phyloP scores from a whole-genome alignment of 208 protist species.

The Phytomonas sp. region DNA sequence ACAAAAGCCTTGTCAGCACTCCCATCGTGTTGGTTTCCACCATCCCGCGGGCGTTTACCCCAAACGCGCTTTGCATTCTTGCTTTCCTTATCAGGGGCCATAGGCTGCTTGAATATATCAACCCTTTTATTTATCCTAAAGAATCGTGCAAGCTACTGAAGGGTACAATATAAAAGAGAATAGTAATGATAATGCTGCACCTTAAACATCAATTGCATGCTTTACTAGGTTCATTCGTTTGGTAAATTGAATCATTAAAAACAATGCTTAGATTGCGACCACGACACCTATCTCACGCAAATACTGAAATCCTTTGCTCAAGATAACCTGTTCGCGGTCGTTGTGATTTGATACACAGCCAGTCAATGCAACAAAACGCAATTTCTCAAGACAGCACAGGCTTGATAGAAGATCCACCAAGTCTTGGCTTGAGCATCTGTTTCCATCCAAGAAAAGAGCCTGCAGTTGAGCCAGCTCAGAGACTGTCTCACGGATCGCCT shows the following conservation, averaged over 20 bases:
- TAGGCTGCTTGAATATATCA: background rate
- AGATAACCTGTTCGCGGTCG: background rate
- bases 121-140: background rate
- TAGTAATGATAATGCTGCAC: background rate
- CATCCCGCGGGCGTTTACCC: constrained; percentile 16
- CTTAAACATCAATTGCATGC: background rate
- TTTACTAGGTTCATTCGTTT: background rate
- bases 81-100: background rate
- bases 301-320: background rate
- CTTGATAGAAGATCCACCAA: constrained; percentile 8
- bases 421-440: constrained; percentile 12
- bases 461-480: constrained; percentile 23
- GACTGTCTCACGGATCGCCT: constrained; percentile 47
- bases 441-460: constrained; percentile 45
- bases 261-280: background rate
- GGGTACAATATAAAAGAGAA: background rate
- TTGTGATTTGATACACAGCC: background rate
- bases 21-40: constrained; percentile 1
- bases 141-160: background rate
- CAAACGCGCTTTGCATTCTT: constrained; percentile 4
- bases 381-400: background rate
- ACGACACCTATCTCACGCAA: background rate
- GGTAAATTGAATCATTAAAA: background rate
- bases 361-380: background rate
- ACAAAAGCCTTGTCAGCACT: constrained; percentile 28